phyloP scores from a whole-genome alignment of 768 basidiomycete genomes.

The Gautieria morchelliformis region DNA sequence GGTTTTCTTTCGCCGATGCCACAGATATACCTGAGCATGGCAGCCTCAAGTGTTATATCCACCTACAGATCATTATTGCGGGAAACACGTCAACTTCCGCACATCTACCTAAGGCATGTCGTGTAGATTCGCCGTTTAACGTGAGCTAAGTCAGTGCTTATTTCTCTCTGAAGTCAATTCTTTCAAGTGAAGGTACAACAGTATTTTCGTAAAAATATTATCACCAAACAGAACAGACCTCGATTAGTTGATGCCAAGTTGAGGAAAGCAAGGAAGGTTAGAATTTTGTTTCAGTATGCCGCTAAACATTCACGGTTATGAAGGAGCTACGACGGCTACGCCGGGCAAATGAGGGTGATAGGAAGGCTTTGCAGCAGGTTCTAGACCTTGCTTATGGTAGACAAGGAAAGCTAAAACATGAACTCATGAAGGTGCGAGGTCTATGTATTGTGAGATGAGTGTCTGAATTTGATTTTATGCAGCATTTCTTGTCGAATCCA shows the following conservation, averaged over 20 bases:
- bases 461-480: slow-evolving; percentile 6
- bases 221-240: background rate
- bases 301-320: background rate
- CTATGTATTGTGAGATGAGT: background rate
- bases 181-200: background rate
- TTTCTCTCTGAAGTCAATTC: background rate
- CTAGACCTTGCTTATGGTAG: slow-evolving; percentile 70
- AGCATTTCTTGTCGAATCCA: slow-evolving; percentile 52
- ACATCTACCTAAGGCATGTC: slow-evolving; percentile 36
- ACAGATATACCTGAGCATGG: no score
- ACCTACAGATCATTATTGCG: slow-evolving; percentile 31
- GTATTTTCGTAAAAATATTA: slow-evolving; percentile 6
- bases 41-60: background rate
- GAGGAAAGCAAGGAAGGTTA: background rate
- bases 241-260: slow-evolving; percentile 3
- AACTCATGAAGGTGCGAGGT: slow-evolving; percentile 49
- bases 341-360: slow-evolving; percentile 42
- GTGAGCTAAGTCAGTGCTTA: background rate
- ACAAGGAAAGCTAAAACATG: slow-evolving; percentile 58
- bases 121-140: background rate
- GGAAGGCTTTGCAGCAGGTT: slow-evolving; percentile 43
- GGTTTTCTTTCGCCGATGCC: no score
- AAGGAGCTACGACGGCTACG: slow-evolving; percentile 48
- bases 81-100: slow-evolving; percentile 34
- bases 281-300: background rate